Evolutionary conservation across 495 filamentous ascomycete genomes (phyloP), one percentile per base, ranked within the genome.

Genomic region (Margaritispora aquatica): DNA sequence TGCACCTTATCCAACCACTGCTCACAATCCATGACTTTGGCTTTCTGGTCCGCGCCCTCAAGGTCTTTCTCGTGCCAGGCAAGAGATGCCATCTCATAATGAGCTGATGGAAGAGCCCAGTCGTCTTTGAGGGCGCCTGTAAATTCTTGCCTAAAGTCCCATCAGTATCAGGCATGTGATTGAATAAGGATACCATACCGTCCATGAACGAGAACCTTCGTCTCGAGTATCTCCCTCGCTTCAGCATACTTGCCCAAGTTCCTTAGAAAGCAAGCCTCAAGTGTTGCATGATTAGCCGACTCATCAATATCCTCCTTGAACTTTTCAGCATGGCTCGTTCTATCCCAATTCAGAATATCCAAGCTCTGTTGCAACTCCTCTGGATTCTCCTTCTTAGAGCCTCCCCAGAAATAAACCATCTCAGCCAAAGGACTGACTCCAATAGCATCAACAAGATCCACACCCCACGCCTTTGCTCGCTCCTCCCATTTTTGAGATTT

Each of bases 401-500:
- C 88, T 60, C 82, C 91, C 94, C 94, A 98, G 66, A 97, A 84
- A 70, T 93, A 96, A n/a, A 88, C 84, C 91, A 98, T 96, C 74
- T 98, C 94, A 66, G 91, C 84, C 1, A 89, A 70, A 0, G 94
- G 95, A 62, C 86, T 88, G 8, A 93, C 84, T 21, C 92, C 92
- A 26, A 96, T 77, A 1, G 86, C 92, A 63, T 97, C 93, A 2
- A 88, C 80, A 7, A 97, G 74, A 13, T 87, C 80, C 22, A 93
- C 73, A 2, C 79, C 76, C 72, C 84, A 81, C 24, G 81, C 77
- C 60, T 84, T 85, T 13, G 89, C 87, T 17, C 92, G 80, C 22
- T 86, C 82, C 65, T 95, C 87, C 93, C 92, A 97, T 74, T 96
- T 97, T 51, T 83, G 79, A 46, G 97, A 72, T 71, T 96, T 97